Conservation (phyloP, 2,329 filamentous ascomycete species). For the Alternaria panax region DNA sequence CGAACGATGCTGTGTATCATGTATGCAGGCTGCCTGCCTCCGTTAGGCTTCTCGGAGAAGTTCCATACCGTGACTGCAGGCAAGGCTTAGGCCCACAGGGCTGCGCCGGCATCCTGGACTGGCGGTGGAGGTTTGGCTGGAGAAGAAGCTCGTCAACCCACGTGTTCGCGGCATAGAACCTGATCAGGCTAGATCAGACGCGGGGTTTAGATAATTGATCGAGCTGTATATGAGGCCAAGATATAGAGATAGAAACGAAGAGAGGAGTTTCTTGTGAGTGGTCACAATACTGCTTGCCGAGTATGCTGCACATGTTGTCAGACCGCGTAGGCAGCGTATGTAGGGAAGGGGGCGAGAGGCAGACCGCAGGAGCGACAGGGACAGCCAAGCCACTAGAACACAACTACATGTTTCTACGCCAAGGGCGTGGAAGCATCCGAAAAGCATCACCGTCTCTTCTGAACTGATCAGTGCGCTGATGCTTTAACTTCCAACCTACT, state of each 20-base stretch:
- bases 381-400: conserved; percentile 12
- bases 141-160: conserved; percentile 18
- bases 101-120: conserved; percentile 15
- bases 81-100: conserved; percentile 20
- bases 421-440: neutral
- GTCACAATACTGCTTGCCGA: neutral
- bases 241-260: neutral
- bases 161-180: conserved; percentile 33
- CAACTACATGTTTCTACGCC: neutral
- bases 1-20: conserved; percentile 18
- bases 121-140: conserved; percentile 18
- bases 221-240: conserved; percentile 3
- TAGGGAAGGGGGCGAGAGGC: neutral
- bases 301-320: conserved; percentile 10
- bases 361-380: conserved; percentile 2
- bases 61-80: conserved; percentile 14
- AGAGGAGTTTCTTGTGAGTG: neutral
- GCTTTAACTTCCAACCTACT: neutral
- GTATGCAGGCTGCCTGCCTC: conserved; percentile 14
- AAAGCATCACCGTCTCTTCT: neutral
- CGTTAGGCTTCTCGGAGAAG: conserved; percentile 14
- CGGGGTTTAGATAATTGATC: conserved; percentile 4
- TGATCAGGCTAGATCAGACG: conserved; percentile 19
- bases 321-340: conserved; percentile 5
- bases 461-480: neutral